Evolutionary conservation across 2,329 filamentous ascomycete genomes (phyloP), one percentile per base, ranked within the genome.

Genomic region (Onygenales sp.): DNA sequence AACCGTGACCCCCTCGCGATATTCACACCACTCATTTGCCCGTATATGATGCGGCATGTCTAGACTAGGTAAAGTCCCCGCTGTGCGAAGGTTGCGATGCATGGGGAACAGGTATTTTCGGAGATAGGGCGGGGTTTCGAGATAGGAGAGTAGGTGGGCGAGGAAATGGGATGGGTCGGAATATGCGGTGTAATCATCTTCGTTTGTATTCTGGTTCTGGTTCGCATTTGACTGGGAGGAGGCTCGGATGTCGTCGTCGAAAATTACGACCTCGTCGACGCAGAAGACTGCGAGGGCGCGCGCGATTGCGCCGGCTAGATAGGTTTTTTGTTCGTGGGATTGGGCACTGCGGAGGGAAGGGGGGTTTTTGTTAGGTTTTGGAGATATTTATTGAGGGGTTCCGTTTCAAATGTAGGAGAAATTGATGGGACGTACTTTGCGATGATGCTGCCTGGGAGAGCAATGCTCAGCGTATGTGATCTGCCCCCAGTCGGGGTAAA

Each of bases 31-130:
- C 63, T 94, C 88, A 52, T 85, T 81, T 11, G 80, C 78, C 57
- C 86, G 79, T 7, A 90, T 77, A 68, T 95, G 89, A 66, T 92
- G 87, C 13, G 89, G 89, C 78, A 93, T 88, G 66, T 94, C 89
- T 53, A 94, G 73, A 62, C 81, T 87, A 0, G 87, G 87, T 32
- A 94, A 73, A 40, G 84, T 77, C 6, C 87, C 88, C 40, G 87
- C 87, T 10, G 82, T 81, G 40, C 81, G 77, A 42, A 94, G 75
- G 64, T 94, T 91, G 8, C 86, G 83, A 64, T 94, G 88, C 57
- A 90, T 74, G 1, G 85, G 84, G 61, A 94, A 92, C 3, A 95
- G 76, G 2, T 77, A 71, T 65, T 84, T 84, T 61, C 87, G 83
- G 70, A 95, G 83, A 69, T 93, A 86, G 1, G 88, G 87, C 33